Conservation (phyloP, 2,329 filamentous ascomycete genomes). For the Sporothrix schenckii region DNA sequence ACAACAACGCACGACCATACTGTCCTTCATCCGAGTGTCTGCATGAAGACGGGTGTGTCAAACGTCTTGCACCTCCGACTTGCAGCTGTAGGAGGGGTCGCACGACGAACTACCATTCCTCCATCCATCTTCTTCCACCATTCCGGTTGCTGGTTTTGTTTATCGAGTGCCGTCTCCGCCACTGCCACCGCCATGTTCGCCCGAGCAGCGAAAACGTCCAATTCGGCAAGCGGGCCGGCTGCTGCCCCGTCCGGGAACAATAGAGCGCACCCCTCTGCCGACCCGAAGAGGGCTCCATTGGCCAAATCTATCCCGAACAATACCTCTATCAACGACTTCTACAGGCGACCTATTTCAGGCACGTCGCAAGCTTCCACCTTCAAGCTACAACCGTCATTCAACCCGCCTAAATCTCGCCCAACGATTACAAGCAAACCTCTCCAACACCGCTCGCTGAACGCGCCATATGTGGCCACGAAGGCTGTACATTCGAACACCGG, state of each 20-base stretch:
- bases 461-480: constrained; percentile 35
- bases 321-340: constrained; percentile 43
- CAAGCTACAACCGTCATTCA: constrained; percentile 30
- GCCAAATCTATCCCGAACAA: constrained; percentile 49
- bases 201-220: constrained; percentile 41
- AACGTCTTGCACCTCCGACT: constrained; percentile 35
- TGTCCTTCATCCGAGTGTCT: constrained; percentile 29
- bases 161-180: background rate
- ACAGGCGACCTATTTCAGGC: constrained; percentile 22
- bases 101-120: constrained; percentile 26
- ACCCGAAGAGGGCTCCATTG: constrained; percentile 58
- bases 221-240: constrained; percentile 39
- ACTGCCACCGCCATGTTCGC: constrained; percentile 42
- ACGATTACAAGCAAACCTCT: constrained; percentile 39
- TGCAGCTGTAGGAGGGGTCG: constrained; percentile 33
- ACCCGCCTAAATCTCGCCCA: constrained; percentile 23
- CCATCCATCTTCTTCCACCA: background rate
- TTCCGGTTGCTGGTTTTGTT: background rate
- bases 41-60: constrained; percentile 38
- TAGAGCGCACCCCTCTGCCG: constrained; percentile 36
- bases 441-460: constrained; percentile 44
- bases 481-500: background rate
- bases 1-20: constrained; percentile 15
- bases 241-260: constrained; percentile 40
- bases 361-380: constrained; percentile 41